These are phyloP conservation scores for Myxozyma vanderwaltii DNA, from an alignment of 805 yeast species.

Conservation along the genomic window DNA sequence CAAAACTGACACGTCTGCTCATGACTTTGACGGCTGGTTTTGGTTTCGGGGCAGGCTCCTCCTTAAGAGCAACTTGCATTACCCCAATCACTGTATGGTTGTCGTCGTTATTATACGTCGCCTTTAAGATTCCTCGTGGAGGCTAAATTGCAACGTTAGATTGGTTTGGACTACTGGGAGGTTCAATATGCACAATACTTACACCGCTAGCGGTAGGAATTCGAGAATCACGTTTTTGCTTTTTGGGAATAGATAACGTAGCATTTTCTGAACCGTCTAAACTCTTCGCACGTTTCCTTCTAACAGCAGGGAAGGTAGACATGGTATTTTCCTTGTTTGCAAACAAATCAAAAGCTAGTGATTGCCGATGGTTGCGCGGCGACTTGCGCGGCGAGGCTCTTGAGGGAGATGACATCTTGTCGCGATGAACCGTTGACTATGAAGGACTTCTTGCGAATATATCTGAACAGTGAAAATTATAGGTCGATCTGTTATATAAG, in stretches of 20 bases:
- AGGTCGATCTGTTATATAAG: too few relatives aligned
- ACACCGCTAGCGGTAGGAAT: constrained; percentile 13
- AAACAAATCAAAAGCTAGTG: constrained; percentile 10
- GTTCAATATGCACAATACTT: background rate
- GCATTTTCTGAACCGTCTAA: constrained; percentile 24
- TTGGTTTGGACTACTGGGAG: too few relatives aligned
- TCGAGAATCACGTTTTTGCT: constrained; percentile 11
- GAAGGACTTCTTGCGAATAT: background rate
- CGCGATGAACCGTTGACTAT: background rate
- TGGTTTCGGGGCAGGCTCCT: constrained; percentile 20
- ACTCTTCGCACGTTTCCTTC: constrained; percentile 30
- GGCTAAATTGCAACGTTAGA: constrained; percentile 30
- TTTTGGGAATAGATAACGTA: constrained; percentile 20
- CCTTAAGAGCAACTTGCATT: constrained; percentile 38
- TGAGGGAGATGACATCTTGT: background rate
- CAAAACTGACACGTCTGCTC: constrained; percentile 70
- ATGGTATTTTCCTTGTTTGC: constrained; percentile 20
- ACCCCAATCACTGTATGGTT: constrained; percentile 47
- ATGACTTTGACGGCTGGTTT: constrained; percentile 28
- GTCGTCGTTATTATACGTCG: constrained; percentile 32
- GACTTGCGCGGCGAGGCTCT: constrained; percentile 20
- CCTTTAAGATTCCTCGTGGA: constrained; percentile 47
- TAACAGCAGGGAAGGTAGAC: background rate
- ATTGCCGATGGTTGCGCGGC: constrained; percentile 22
- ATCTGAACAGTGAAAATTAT: too few relatives aligned